phyloP scores from a whole-genome alignment of 1,139 yeast species.

The Magnusiomyces starmeri region DNA sequence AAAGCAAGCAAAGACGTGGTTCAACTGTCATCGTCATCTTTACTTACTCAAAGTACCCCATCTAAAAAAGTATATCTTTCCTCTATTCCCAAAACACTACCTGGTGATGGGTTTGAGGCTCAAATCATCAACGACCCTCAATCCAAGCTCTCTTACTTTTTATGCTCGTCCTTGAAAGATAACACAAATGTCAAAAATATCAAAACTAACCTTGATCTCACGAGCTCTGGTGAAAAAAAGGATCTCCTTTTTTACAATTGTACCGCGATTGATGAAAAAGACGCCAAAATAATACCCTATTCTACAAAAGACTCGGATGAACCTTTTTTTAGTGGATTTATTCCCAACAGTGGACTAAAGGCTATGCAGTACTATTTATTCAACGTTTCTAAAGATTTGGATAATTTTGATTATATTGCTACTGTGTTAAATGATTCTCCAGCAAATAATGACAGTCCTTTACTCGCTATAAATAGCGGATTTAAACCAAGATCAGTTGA shows the following conservation, averaged over 20 bases:
- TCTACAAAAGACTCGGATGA: background rate
- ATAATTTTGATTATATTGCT: background rate
- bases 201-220: background rate
- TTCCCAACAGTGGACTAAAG: constrained; percentile 4
- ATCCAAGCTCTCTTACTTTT: constrained; percentile 30
- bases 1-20: constrained; percentile 10
- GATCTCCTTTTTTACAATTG: constrained; percentile 39
- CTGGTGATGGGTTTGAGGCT: background rate
- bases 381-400: background rate
- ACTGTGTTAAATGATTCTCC: background rate
- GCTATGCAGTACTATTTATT: background rate
- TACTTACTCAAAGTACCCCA: constrained; percentile 24
- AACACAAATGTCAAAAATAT: background rate
- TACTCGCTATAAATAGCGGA: constrained; percentile 31
- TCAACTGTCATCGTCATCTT: constrained; percentile 16
- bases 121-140: constrained; percentile 31
- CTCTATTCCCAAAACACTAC: constrained; percentile 19
- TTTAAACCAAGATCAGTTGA: constrained; percentile 21
- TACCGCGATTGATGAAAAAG: constrained; percentile 33
- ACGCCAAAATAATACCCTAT: constrained; percentile 10
- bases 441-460: background rate
- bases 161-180: constrained; percentile 16
- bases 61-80: constrained; percentile 40
- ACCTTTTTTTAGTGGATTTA: constrained; percentile 5
- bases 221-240: background rate